A percentile compares a stretch with the other conserved stretches of the same genome.
Conservation (phyloP, 805 yeast species). For the Lachancea quebecensis region DNA sequence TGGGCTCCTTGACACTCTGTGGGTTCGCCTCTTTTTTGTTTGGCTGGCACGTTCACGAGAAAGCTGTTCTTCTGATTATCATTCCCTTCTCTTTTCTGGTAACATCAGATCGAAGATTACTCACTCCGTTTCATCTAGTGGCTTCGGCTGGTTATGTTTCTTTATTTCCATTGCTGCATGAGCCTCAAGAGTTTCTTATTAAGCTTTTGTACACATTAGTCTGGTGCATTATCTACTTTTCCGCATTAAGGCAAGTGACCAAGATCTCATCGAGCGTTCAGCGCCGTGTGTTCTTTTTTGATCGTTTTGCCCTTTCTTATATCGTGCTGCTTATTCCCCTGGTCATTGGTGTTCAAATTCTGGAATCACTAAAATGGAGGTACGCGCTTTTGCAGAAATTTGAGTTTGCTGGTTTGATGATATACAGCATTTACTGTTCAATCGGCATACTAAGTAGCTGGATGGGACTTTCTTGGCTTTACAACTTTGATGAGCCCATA, state of each 20-base stretch:
- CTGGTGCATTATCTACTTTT: slow-evolving; percentile 76
- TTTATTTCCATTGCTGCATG: slow-evolving; percentile 77
- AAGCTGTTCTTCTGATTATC: slow-evolving; percentile 84
- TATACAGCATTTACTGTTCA: slow-evolving; percentile 78
- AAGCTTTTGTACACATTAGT: slow-evolving; percentile 71
- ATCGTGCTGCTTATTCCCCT: slow-evolving; percentile 61
- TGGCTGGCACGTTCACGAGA: slow-evolving; percentile 99
- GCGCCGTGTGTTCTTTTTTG: slow-evolving; percentile 56
- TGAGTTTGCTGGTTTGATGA: slow-evolving; percentile 74
- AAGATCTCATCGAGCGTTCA: slow-evolving; percentile 35
- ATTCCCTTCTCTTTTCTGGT: slow-evolving; percentile 81
- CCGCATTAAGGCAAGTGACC: slow-evolving; percentile 65
- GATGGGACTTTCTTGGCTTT: slow-evolving; percentile 84
- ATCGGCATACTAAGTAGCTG: slow-evolving; percentile 80
- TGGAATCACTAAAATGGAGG: slow-evolving; percentile 51
- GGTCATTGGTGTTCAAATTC: slow-evolving; percentile 39
- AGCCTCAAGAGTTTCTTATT: slow-evolving; percentile 71
- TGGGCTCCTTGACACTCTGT: slow-evolving; percentile 81
- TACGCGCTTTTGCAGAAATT: slow-evolving; percentile 48
- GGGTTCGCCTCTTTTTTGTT: slow-evolving; percentile 87
- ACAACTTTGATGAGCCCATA: slow-evolving; percentile 71
- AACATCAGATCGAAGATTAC: slow-evolving; percentile 59
- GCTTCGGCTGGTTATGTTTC: slow-evolving; percentile 80
- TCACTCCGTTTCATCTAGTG: slow-evolving; percentile 64
- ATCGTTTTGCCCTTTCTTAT: slow-evolving; percentile 61